phyloP scores from a whole-genome alignment of 768 basidiomycete genomes.

The Suillus variegatus region DNA sequence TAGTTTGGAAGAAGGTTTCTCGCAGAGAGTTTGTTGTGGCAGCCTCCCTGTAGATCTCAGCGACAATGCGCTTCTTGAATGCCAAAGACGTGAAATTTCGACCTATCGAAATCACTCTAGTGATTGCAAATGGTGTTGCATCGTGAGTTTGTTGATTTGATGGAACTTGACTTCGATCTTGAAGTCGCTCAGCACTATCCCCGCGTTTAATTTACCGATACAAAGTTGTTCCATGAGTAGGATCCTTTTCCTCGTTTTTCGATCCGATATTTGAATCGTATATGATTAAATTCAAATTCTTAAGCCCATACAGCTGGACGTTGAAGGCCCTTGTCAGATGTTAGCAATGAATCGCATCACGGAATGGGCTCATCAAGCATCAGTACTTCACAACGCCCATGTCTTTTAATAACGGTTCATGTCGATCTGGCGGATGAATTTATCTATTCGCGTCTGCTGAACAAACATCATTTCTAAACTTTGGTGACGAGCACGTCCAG shows the following conservation, averaged over 20 bases:
- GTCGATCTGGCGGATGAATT: background rate
- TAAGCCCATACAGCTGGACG: background rate
- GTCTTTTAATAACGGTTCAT: background rate
- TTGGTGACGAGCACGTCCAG: background rate
- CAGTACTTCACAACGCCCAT: background rate
- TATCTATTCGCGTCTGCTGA: background rate
- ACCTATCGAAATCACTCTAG: background rate
- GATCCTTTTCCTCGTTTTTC: background rate
- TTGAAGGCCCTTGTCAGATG: too few species aligned
- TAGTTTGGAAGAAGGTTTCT: conserved; percentile 9
- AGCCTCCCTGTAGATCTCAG: background rate
- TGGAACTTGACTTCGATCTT: background rate
- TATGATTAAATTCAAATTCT: background rate
- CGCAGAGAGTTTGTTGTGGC: background rate
- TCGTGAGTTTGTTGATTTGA: background rate
- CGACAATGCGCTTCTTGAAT: background rate
- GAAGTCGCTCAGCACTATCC: background rate
- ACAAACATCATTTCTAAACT: background rate
- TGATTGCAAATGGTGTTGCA: background rate
- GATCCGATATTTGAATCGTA: background rate
- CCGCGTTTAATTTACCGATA: background rate
- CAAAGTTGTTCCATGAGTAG: too few species aligned
- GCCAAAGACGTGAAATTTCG: background rate
- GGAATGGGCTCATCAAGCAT: background rate
- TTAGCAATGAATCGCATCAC: background rate